A percentile compares a stretch with the other conserved stretches of the same genome.
These are phyloP conservation scores for Trichosporon coremiiforme DNA, from an alignment of 1,284 basidiomycete species.

Conservation along the genomic window DNA sequence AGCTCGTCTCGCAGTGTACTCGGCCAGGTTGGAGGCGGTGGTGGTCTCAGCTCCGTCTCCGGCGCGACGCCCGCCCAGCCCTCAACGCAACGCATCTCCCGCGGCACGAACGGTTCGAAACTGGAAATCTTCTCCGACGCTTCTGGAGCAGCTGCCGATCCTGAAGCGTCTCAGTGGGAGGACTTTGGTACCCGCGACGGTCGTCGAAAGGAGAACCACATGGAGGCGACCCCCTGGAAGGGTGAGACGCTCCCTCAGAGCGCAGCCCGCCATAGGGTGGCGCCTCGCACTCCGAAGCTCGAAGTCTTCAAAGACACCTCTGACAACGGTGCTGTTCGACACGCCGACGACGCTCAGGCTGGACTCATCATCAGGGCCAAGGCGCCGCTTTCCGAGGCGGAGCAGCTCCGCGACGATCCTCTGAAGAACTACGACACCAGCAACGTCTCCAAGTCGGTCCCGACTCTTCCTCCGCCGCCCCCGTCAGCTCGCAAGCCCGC, in stretches of 20 bases:
- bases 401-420: conserved; percentile 62
- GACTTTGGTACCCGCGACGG: conserved; percentile 59
- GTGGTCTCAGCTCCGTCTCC: conserved; percentile 6
- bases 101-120: conserved; percentile 52
- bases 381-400: conserved; percentile 55
- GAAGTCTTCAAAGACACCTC: conserved; percentile 60
- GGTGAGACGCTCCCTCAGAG: conserved; percentile 58
- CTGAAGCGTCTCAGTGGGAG: conserved; percentile 54
- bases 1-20: conserved; percentile 29
- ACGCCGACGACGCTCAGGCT: conserved; percentile 26
- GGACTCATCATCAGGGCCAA: conserved; percentile 41
- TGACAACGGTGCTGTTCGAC: conserved; percentile 5
- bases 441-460: conserved; percentile 36
- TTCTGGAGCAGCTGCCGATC: conserved; percentile 26
- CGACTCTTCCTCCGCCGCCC: conserved; percentile 32
- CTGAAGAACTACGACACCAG: conserved; percentile 59
- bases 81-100: conserved; percentile 27
- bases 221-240: conserved; percentile 58
- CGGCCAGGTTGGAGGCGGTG: conserved; percentile 36
- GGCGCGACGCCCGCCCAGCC: conserved; percentile 13
- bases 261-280: conserved; percentile 38
- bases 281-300: conserved; percentile 58
- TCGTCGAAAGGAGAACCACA: conserved; percentile 59
- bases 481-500: conserved; percentile 40
- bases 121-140: conserved; percentile 58